These are phyloP conservation scores for Dimocarpus longan DNA, from an alignment of 345 rosid genomes.

Conservation along the genomic window DNA sequence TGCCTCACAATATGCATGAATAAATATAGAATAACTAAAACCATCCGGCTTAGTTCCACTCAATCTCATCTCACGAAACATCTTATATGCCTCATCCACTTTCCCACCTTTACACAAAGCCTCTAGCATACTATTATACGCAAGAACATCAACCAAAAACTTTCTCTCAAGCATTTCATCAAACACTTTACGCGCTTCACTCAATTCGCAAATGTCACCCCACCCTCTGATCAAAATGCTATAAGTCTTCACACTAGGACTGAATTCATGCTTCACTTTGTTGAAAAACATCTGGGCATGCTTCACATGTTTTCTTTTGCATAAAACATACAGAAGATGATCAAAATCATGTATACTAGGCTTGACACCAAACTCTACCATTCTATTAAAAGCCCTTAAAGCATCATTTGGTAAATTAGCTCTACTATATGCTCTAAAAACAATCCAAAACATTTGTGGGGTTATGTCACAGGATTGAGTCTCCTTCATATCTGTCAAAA, in stretches of 20 bases:
- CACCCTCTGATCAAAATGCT: slow-evolving; percentile 68
- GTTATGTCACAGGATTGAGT: slow-evolving; percentile 37
- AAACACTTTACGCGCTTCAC: slow-evolving; percentile 62
- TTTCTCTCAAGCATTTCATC: slow-evolving; percentile 65
- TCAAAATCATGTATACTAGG: slow-evolving; percentile 69
- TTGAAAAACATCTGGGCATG: slow-evolving; percentile 62
- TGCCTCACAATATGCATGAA: slow-evolving; percentile 64
- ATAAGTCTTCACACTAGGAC: slow-evolving; percentile 52
- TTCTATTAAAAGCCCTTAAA: slow-evolving; percentile 66
- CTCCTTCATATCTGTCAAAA: slow-evolving; percentile 66
- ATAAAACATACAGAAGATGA: slow-evolving; percentile 55
- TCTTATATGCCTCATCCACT: slow-evolving; percentile 59
- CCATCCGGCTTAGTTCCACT: slow-evolving; percentile 64
- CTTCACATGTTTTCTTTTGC: slow-evolving; percentile 66
- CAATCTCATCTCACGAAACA: slow-evolving; percentile 58
- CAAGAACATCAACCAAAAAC: slow-evolving; percentile 53
- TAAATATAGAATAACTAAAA: slow-evolving; percentile 61
- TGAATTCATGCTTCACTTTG: slow-evolving; percentile 40
- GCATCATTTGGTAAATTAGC: slow-evolving; percentile 78
- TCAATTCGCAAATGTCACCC: slow-evolving; percentile 51
- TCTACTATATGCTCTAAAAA: slow-evolving; percentile 72
- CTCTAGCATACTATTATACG: slow-evolving; percentile 68
- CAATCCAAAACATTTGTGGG: slow-evolving; percentile 66
- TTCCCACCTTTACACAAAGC: slow-evolving; percentile 71
- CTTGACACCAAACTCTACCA: slow-evolving; percentile 76